Evolutionary conservation across 2,329 filamentous ascomycete genomes (phyloP).

Genomic region (Pseudodiploospora longispora): DNA sequence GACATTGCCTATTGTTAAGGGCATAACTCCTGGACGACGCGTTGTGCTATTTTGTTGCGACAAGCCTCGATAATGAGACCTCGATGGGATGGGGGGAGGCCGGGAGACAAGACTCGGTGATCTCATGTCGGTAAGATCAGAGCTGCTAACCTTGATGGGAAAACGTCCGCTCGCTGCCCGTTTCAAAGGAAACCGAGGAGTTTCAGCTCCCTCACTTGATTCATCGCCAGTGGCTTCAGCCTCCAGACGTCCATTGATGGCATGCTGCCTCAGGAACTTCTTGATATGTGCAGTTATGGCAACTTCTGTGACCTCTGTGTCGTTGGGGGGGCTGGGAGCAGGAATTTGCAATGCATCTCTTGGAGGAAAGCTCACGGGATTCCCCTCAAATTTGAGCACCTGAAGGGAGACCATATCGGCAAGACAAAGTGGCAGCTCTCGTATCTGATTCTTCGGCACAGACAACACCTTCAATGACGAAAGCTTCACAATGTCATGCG

Average conservation of each 20-base stretch:
- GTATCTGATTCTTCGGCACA: constrained; percentile 78
- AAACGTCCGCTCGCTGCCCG: constrained; percentile 58
- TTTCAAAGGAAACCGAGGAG: constrained; percentile 61
- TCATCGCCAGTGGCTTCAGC: constrained; percentile 51
- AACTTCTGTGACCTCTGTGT: constrained; percentile 55
- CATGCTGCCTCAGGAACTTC: constrained; percentile 48
- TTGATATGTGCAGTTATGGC: constrained; percentile 54
- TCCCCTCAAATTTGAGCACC: constrained; percentile 83
- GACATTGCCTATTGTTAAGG: constrained; percentile 57
- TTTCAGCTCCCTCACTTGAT: constrained; percentile 68
- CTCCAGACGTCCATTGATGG: constrained; percentile 43
- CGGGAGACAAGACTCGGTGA: constrained; percentile 56
- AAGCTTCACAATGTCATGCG: constrained; percentile 70
- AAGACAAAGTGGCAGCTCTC: constrained; percentile 72
- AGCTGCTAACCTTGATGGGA: constrained; percentile 64
- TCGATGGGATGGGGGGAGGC: constrained; percentile 67
- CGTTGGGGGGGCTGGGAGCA: constrained; percentile 46
- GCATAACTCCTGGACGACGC: constrained; percentile 66
- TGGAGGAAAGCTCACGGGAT: constrained; percentile 74
- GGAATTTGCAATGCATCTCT: constrained; percentile 57
- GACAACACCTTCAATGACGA: constrained; percentile 84
- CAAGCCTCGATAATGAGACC: constrained; percentile 69
- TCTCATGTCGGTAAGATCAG: constrained; percentile 58
- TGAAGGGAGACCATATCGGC: constrained; percentile 86
- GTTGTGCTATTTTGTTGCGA: constrained; percentile 59